Percentiles rank a stretch among this genome's conserved stretches.
Evolutionary conservation across 164 flowering plant genomes (phyloP).

Genomic region (Berberis thunbergii): DNA sequence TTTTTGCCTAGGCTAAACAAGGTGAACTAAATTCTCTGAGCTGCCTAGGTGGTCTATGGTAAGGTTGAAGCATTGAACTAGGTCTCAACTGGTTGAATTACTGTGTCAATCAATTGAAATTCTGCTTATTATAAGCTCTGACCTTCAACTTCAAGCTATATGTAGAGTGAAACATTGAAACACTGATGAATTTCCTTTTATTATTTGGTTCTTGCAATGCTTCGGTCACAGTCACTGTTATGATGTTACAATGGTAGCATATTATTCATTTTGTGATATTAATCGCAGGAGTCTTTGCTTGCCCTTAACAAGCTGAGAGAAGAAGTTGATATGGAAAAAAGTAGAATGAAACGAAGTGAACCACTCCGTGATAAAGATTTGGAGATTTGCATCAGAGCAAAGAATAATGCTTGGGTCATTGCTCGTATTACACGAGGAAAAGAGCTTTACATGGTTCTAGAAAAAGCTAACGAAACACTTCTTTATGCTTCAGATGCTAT

Average conservation of each 20-base stretch:
- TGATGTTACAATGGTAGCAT: background rate
- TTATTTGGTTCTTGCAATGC: no score
- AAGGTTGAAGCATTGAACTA: no score
- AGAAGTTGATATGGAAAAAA: constrained; percentile 79
- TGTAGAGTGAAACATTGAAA: no score
- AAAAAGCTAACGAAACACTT: constrained; percentile 88
- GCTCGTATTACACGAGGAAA: constrained; percentile 70
- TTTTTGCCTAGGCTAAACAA: no score
- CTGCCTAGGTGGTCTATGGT: no score
- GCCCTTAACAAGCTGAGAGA: constrained; percentile 70
- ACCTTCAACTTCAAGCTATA: no score
- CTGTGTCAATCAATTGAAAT: no score
- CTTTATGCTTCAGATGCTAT: constrained; percentile 87
- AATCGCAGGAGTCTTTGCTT: constrained; percentile 69
- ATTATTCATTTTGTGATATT: background rate
- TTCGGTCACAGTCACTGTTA: background rate
- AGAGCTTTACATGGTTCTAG: constrained; percentile 90
- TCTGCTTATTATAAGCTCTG: no score
- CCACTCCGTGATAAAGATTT: constrained; percentile 56
- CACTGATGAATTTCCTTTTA: no score
- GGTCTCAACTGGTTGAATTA: no score
- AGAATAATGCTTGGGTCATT: constrained; percentile 89
- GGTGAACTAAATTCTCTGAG: no score
- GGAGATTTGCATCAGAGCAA: constrained; percentile 80
- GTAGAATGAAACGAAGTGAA: constrained; percentile 42